Conservation (phyloP, 148 eudicot genomes). For the Beta vulgaris region DNA sequence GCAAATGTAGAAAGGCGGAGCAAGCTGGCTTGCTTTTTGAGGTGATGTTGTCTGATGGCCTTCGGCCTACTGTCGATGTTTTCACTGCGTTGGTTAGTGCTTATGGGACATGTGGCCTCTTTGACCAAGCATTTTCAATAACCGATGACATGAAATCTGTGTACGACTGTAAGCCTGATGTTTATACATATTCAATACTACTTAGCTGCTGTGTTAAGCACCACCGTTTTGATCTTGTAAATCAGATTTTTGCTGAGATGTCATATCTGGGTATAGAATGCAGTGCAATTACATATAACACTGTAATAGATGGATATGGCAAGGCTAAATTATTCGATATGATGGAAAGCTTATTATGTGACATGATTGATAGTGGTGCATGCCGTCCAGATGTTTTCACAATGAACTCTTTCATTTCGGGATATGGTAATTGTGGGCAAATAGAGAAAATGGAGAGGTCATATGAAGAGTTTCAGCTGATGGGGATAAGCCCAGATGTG, state of each 20-base stretch:
- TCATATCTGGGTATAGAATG: slow-evolving; percentile 56
- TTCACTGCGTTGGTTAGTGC: slow-evolving; percentile 73
- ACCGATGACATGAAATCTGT: slow-evolving; percentile 64
- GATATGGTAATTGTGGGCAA: slow-evolving; percentile 62
- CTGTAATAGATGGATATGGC: slow-evolving; percentile 86
- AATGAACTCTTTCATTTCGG: slow-evolving; percentile 68
- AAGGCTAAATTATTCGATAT: slow-evolving; percentile 60
- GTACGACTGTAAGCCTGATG: slow-evolving; percentile 75
- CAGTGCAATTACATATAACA: slow-evolving; percentile 66
- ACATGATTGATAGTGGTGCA: slow-evolving; percentile 62
- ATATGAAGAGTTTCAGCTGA: slow-evolving; percentile 78
- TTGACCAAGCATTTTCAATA: slow-evolving; percentile 61
- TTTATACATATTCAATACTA: slow-evolving; percentile 67
- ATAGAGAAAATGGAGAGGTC: slow-evolving; percentile 80
- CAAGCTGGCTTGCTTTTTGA: slow-evolving; percentile 73
- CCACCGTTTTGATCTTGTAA: slow-evolving; percentile 52
- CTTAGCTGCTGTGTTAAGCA: slow-evolving; percentile 62
- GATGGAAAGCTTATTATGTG: slow-evolving; percentile 63
- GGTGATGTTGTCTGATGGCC: slow-evolving; percentile 66
- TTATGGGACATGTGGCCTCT: slow-evolving; percentile 62
- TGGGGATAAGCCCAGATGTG: slow-evolving; percentile 76
- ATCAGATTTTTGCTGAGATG: slow-evolving; percentile 61
- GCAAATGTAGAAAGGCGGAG: slow-evolving; percentile 70
- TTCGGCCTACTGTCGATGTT: slow-evolving; percentile 65
- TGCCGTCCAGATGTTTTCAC: slow-evolving; percentile 84